Conservation (phyloP, 2,329 filamentous ascomycete genomes). For the Botrytis pseudocinerea region DNA sequence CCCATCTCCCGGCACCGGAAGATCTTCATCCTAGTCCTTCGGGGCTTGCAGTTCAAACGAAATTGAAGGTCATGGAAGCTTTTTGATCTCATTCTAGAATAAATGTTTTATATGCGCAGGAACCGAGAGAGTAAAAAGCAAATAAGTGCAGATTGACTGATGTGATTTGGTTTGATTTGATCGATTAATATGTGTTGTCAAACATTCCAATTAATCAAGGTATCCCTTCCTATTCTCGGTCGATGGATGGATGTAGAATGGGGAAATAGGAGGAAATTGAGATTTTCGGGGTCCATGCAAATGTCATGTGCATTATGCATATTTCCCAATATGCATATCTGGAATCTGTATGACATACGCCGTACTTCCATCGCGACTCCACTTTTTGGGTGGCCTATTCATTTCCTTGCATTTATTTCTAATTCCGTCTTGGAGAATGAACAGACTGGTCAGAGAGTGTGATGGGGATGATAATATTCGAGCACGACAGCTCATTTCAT, state of each 20-base stretch:
- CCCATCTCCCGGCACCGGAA: constrained; percentile 16
- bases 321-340: not conserved
- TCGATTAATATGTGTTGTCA: constrained; percentile 14
- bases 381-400: not conserved
- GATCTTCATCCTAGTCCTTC: constrained; percentile 8
- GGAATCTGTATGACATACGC: not conserved
- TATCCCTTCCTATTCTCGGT: not conserved
- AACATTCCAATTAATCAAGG: constrained; percentile 5
- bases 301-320: constrained; percentile 9
- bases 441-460: not conserved
- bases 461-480: not conserved
- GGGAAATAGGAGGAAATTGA: constrained; percentile 14
- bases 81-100: constrained; percentile 15
- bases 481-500: constrained; percentile 15
- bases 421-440: not conserved
- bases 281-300: constrained; percentile 14
- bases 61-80: constrained; percentile 12
- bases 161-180: constrained; percentile 8
- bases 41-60: not conserved
- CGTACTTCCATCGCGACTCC: not conserved
- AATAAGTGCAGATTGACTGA: not conserved
- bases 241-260: constrained; percentile 3
- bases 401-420: constrained; percentile 10
- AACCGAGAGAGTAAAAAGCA: not conserved
- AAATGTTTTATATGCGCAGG: constrained; percentile 24